phyloP scores from a whole-genome alignment of 108 stramenopile species.

The Skeletonema costatum region DNA sequence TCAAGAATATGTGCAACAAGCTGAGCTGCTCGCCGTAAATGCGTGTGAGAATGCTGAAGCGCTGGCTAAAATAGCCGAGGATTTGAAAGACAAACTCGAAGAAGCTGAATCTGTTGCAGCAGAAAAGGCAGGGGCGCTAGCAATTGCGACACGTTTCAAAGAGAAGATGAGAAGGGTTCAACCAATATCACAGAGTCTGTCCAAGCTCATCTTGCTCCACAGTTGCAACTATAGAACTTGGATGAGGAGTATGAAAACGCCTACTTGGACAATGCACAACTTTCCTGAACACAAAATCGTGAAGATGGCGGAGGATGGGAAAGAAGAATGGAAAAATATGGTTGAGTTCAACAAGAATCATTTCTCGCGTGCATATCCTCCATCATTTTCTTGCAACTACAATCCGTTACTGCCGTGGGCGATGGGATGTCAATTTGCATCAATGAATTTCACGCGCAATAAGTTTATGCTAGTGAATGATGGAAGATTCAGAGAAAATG shows the following conservation, averaged over 20 bases:
- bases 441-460: conserved; percentile 88
- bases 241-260: conserved; percentile 67
- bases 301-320: conserved; percentile 37
- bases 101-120: conserved; percentile 37
- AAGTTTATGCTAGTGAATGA: conserved; percentile 85
- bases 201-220: conserved; percentile 62
- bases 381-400: conserved; percentile 70
- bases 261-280: conserved; percentile 66
- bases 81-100: conserved; percentile 33
- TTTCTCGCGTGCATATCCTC: conserved; percentile 83
- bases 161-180: conserved; percentile 52
- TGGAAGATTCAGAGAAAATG: conserved; percentile 91
- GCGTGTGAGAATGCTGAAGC: conserved; percentile 62
- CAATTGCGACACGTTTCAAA: conserved; percentile 73
- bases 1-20: conserved; percentile 41
- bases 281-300: conserved; percentile 56
- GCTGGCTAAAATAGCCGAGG: conserved; percentile 42
- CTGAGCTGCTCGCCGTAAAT: conserved; percentile 59
- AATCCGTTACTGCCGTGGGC: conserved; percentile 88
- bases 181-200: conserved; percentile 59
- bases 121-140: conserved; percentile 54
- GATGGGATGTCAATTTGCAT: conserved; percentile 90
- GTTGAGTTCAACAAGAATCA: conserved; percentile 72
- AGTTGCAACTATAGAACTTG: conserved; percentile 60
- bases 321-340: conserved; percentile 36